phyloP scores from a whole-genome alignment of 495 filamentous ascomycete species.

The Penicillium daleae region DNA sequence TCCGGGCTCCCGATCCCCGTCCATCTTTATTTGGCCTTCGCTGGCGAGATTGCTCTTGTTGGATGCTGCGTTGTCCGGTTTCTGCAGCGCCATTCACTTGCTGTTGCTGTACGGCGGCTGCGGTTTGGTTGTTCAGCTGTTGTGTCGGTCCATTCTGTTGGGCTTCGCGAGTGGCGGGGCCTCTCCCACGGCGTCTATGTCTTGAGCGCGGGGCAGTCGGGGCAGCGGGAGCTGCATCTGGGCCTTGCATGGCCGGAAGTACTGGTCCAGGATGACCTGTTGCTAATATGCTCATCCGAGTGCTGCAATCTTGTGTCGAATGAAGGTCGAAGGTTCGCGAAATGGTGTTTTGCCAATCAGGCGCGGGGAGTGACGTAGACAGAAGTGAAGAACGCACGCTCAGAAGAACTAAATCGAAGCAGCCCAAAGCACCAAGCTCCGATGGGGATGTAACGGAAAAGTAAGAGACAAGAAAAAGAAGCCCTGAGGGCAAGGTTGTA shows the following conservation, averaged over 20 bases:
- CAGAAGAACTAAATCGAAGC: background rate
- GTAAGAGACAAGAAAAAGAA: conserved; percentile 6
- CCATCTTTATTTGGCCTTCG: conserved; percentile 42
- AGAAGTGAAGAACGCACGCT: background rate
- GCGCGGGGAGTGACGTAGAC: background rate
- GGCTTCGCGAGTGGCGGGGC: conserved; percentile 33
- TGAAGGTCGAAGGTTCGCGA: background rate
- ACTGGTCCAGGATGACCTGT: no score
- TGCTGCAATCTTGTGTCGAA: background rate
- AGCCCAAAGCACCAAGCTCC: background rate
- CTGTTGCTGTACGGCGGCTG: conserved; percentile 15
- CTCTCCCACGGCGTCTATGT: conserved; percentile 39
- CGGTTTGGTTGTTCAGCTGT: conserved; percentile 11
- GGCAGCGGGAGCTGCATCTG: conserved; percentile 16
- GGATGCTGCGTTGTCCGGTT: conserved; percentile 8
- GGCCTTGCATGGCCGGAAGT: conserved; percentile 28
- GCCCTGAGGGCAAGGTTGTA: conserved; percentile 9
- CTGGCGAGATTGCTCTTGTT: conserved; percentile 25
- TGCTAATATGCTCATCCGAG: conserved; percentile 6
- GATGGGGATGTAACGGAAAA: background rate
- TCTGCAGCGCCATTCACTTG: conserved; percentile 7
- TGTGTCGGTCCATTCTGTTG: conserved; percentile 17
- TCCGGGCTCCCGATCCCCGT: conserved; percentile 42
- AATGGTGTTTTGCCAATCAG: background rate
- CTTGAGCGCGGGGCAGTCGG: conserved; percentile 35